Evolutionary conservation across 2,329 filamentous ascomycete genomes (phyloP).

Genomic region (Taxawa tesnikishii): DNA sequence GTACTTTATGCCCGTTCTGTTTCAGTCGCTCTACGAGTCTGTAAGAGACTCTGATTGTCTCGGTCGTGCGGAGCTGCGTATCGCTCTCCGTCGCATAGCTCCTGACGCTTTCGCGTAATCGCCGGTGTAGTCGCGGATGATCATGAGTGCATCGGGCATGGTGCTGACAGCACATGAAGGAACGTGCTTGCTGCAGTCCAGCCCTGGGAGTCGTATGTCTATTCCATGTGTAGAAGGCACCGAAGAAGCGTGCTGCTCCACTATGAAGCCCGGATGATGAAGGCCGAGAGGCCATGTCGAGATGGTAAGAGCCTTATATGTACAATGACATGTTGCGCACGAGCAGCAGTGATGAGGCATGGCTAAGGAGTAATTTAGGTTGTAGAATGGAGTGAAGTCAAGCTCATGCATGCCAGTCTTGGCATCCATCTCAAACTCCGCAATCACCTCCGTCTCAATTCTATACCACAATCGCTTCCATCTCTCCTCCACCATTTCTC

Average conservation of each 20-base stretch:
- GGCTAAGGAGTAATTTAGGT: not conserved
- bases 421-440: not conserved
- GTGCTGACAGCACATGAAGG: not conserved
- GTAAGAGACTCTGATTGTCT: not conserved
- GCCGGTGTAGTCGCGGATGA: too few relatives aligned
- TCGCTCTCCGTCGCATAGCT: not conserved
- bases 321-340: not conserved
- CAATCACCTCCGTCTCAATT: not conserved
- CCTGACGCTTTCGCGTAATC: constrained; percentile 11
- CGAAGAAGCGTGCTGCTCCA: constrained; percentile 25
- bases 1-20: too few relatives aligned
- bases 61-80: not conserved
- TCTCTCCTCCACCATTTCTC: constrained; percentile 1
- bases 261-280: not conserved
- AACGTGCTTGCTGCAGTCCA: too few relatives aligned
- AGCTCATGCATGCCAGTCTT: not conserved
- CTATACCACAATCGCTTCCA: constrained; percentile 4
- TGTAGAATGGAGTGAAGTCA: not conserved
- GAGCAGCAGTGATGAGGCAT: not conserved
- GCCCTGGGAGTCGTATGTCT: too few relatives aligned
- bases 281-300: not conserved
- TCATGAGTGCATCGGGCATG: not conserved
- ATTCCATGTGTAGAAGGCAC: constrained; percentile 33
- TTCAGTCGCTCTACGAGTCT: too few relatives aligned
- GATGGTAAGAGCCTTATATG: not conserved